Conservation (phyloP, 495 filamentous ascomycete genomes). For the Haplographium delicatum region DNA sequence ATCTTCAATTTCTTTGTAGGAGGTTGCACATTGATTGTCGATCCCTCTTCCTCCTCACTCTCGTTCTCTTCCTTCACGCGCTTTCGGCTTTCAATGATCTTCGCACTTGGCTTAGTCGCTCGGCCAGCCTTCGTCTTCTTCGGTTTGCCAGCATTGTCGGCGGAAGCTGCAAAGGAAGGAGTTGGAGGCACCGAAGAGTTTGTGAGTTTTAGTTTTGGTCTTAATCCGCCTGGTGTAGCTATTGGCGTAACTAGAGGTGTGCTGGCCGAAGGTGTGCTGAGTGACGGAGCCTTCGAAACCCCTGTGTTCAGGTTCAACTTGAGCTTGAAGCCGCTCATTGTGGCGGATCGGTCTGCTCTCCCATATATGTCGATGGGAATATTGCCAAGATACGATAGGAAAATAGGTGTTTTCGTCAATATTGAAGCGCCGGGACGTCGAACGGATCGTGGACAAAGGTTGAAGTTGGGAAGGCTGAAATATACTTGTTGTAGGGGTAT, state of each 20-base stretch:
- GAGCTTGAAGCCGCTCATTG: conserved; percentile 24
- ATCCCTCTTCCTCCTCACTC: conserved; percentile 34
- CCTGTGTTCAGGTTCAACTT: conserved; percentile 29
- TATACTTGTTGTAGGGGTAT: too few species aligned
- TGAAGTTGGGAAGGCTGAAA: not conserved
- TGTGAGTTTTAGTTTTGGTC: conserved; percentile 46
- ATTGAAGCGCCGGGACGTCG: too few species aligned
- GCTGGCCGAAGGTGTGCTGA: conserved; percentile 13
- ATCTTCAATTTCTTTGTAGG: conserved; percentile 33
- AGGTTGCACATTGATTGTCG: conserved; percentile 26
- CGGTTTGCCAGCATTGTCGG: conserved; percentile 15
- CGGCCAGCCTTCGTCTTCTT: conserved; percentile 44
- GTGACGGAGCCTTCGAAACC: conserved; percentile 20
- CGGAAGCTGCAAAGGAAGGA: conserved; percentile 22
- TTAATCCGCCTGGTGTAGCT: conserved; percentile 36
- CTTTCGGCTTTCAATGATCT: conserved; percentile 33
- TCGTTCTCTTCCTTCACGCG: conserved; percentile 39
- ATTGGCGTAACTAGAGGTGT: conserved; percentile 13
- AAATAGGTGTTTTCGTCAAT: too few species aligned
- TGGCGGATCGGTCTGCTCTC: not conserved
- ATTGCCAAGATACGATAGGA: too few species aligned
- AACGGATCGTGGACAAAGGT: not conserved
- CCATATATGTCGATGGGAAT: too few species aligned
- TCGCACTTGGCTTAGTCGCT: conserved; percentile 42
- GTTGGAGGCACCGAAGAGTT: conserved; percentile 38